Base-by-base conservation (phyloP, 768 basidiomycete genomes). In the Termitomyces heimii region DNA sequence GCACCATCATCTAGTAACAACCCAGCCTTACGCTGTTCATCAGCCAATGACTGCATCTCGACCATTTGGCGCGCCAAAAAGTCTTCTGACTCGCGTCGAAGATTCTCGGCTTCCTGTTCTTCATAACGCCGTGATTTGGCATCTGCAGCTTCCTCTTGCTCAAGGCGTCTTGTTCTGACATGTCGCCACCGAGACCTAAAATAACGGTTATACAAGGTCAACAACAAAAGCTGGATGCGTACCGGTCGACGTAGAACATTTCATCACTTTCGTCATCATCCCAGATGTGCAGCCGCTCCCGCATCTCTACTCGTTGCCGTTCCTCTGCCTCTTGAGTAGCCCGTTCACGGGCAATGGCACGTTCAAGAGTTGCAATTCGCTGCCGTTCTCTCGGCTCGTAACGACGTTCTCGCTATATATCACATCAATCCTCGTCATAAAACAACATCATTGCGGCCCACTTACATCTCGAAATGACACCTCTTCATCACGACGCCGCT, bases 11-110 rank as follows among this genome's bases (percentile, higher is more conserved):
- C 94, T 32, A 95, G 79, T 16, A 97, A 73, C 72, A 96, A 79
- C 31, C 94, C 94, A 7, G 91, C 92, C 66, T 92, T 90, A 61
- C 92, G 85, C 65, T 97, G 93, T 66, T 95, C 89, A 51, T 91
- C 90, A 13, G 90, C 91, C 29, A 96, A 75, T 2, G 91, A 88
- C 62, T 94, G 92, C 86, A 96, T 89, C 70, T 98, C 94, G 61
- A 92, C 92, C 92, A 96, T 94, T 67, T 97, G 94, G 54, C 86
- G 81, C 35, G 92, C 91, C 58, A 98, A 78, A 80, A 98, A 97
- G 60, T 85, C 89, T 70, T 98, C 96, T 0, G 93, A 94, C 71
- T 98, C 94, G 49, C 85, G 82, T 35, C 92, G 84, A 24, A 97
- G 78, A 63, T 92, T 89, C 67, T 90, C 94, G 8, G 85, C 83